Percentiles rank a stretch among this genome's conserved stretches.
These are phyloP conservation scores for Moelleriella libera DNA, from an alignment of 2,329 filamentous ascomycete species.

Conservation along the genomic window DNA sequence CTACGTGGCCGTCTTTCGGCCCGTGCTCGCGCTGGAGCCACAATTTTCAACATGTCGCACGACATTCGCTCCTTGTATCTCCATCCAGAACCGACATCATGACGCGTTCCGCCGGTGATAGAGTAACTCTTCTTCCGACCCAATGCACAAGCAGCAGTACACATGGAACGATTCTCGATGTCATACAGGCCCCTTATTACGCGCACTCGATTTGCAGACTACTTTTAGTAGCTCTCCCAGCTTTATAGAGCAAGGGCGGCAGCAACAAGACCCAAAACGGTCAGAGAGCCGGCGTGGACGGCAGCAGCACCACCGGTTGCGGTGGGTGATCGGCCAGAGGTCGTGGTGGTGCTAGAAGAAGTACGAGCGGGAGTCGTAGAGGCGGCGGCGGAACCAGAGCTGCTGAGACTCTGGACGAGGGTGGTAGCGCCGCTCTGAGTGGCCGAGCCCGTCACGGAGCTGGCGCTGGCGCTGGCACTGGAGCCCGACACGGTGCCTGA, in stretches of 20 bases:
- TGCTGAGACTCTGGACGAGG: conserved; percentile 10
- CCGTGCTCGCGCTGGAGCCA: too few relatives aligned
- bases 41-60: too few relatives aligned
- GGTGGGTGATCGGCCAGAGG: not conserved
- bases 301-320: conserved; percentile 13
- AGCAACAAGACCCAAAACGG: conserved; percentile 22
- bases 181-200: not conserved
- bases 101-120: too few relatives aligned
- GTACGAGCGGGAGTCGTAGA: not conserved
- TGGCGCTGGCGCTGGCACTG: conserved; percentile 2
- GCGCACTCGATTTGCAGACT: too few relatives aligned
- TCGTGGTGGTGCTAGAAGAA: not conserved
- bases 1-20: too few relatives aligned
- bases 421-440: conserved; percentile 3
- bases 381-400: too few relatives aligned
- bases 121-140: too few relatives aligned
- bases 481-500: not conserved
- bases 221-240: too few relatives aligned
- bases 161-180: not conserved
- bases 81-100: too few relatives aligned
- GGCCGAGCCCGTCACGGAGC: too few relatives aligned
- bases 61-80: too few relatives aligned
- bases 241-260: conserved; percentile 29
- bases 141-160: not conserved
- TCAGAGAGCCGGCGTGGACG: conserved; percentile 18